Evolutionary conservation across 2,329 filamentous ascomycete species (phyloP).

Genomic region (Aspergillus costaricaensis): DNA sequence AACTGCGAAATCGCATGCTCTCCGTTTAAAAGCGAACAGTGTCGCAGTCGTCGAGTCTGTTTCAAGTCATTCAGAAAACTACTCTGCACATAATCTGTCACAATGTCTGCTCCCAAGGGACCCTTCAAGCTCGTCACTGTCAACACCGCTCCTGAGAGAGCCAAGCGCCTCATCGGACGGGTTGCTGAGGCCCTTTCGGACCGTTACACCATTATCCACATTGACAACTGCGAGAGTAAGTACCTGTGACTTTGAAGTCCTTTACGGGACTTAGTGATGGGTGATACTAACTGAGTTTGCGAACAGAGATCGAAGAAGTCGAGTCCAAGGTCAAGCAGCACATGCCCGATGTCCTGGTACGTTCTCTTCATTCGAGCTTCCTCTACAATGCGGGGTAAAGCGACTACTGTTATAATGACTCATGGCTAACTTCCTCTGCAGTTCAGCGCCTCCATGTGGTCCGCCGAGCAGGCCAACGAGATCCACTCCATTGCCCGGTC

Average conservation of each 20-base stretch:
- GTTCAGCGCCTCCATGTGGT: slow-evolving; percentile 66
- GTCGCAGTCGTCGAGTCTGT: background rate
- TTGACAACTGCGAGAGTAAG: slow-evolving; percentile 63
- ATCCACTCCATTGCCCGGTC: slow-evolving; percentile 42
- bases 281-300: slow-evolving; percentile 1
- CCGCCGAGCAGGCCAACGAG: slow-evolving; percentile 40
- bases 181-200: slow-evolving; percentile 64
- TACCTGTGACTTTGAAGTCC: slow-evolving; percentile 21
- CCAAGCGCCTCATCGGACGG: slow-evolving; percentile 62
- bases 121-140: slow-evolving; percentile 67
- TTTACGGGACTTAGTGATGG: background rate
- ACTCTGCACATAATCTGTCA: background rate
- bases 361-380: slow-evolving; percentile 13
- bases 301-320: slow-evolving; percentile 56
- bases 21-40: slow-evolving; percentile 3
- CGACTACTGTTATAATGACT: background rate
- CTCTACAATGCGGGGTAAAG: background rate
- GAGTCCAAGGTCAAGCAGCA: slow-evolving; percentile 53
- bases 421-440: slow-evolving; percentile 30
- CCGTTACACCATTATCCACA: slow-evolving; percentile 63
- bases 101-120: slow-evolving; percentile 49
- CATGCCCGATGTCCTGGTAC: slow-evolving; percentile 58
- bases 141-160: slow-evolving; percentile 67
- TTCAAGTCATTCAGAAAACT: background rate
- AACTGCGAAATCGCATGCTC: slow-evolving; percentile 7